A percentile compares a stretch with the other conserved stretches of the same genome.
phyloP scores from a whole-genome alignment of 495 filamentous ascomycete species.

The Podospora sp. region DNA sequence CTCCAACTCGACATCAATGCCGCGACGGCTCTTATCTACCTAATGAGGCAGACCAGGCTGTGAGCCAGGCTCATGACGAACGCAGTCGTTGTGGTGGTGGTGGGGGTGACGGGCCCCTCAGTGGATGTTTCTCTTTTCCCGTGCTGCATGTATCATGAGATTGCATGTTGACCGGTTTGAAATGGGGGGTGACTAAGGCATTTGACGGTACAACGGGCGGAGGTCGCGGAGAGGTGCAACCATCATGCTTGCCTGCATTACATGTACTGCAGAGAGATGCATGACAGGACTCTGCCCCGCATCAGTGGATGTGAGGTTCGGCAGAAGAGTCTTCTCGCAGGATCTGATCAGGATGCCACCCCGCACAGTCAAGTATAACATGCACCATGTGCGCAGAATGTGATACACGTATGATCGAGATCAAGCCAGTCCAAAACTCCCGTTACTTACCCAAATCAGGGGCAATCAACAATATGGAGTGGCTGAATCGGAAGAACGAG shows the following conservation, averaged over 20 bases:
- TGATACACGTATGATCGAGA: not conserved
- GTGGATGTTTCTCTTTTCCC: not conserved
- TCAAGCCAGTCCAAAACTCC: not conserved
- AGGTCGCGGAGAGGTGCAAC: not conserved
- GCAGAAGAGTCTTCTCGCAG: not conserved
- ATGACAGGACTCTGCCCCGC: not conserved
- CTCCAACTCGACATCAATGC: not conserved
- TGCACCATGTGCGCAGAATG: not conserved
- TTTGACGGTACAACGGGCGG: not conserved
- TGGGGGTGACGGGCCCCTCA: not conserved
- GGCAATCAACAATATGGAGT: not conserved
- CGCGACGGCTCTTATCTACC: not conserved
- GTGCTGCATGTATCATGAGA: constrained; percentile 1
- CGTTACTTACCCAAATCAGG: not conserved
- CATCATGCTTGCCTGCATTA: not conserved
- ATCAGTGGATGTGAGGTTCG: constrained; percentile 1
- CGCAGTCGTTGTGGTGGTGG: not conserved
- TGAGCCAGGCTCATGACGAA: not conserved
- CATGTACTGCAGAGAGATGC: not conserved
- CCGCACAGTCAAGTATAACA: not conserved
- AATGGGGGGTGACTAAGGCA: not conserved
- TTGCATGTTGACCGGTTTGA: constrained; percentile 3
- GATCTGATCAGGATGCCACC: not conserved
- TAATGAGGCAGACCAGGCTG: not conserved
- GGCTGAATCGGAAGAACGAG: constrained; percentile 9